Evolutionary conservation across 2,329 filamentous ascomycete genomes (phyloP).

Genomic region (Chaetomium sp.): DNA sequence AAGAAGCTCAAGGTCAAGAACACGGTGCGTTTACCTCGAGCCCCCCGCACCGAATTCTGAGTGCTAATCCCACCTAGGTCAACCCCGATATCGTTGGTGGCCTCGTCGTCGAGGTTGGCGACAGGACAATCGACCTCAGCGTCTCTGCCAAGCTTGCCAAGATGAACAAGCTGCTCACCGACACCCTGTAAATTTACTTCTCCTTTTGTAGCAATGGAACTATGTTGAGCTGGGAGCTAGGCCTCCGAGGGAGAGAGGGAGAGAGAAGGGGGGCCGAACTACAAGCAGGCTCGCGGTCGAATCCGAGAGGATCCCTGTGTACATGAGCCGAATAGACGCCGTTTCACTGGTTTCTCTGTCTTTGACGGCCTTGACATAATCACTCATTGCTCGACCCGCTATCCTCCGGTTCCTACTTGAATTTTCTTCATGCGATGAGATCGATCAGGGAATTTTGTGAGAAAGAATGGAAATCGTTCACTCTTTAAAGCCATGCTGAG

Average conservation of each 20-base stretch:
- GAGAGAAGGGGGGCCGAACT: background rate
- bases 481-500: background rate
- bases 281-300: constrained; percentile 14
- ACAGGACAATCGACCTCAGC: constrained; percentile 96
- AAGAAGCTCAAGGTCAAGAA: constrained; percentile 97
- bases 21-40: constrained; percentile 61
- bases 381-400: background rate
- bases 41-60: background rate
- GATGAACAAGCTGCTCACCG: constrained; percentile 99
- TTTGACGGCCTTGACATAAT: background rate
- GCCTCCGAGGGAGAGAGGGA: background rate
- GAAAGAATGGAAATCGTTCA: too few relatives aligned
- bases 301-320: constrained; percentile 25
- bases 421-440: background rate
- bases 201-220: constrained; percentile 28
- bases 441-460: background rate
- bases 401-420: background rate
- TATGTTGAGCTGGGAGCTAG: constrained; percentile 20
- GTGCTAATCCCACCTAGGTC: constrained; percentile 56
- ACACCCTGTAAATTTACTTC: constrained; percentile 78
- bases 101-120: constrained; percentile 92
- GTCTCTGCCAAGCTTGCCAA: constrained; percentile 93
- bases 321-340: constrained; percentile 33
- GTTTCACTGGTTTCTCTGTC: background rate
- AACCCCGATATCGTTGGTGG: constrained; percentile 94